These are phyloP conservation scores for Penicillium italicum DNA, from an alignment of 2,329 filamentous ascomycete genomes.

Conservation along the genomic window DNA sequence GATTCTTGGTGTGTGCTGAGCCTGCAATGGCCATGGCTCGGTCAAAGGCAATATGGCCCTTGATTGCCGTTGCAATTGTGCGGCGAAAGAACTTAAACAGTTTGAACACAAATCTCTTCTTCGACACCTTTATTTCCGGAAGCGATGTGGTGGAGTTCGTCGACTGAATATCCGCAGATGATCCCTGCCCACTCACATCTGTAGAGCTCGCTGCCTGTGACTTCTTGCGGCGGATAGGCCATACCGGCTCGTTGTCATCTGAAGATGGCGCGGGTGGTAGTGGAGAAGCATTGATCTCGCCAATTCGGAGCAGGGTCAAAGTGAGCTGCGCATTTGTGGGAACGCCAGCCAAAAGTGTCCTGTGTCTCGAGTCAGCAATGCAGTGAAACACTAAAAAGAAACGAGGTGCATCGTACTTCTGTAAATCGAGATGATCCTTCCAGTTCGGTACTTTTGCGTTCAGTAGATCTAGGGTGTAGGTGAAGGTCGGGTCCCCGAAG, in stretches of 20 bases:
- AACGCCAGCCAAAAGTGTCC: slow-evolving; percentile 71
- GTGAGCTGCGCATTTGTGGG: slow-evolving; percentile 84
- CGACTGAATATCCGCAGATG: neutral
- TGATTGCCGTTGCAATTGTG: slow-evolving; percentile 66
- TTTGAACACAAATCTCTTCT: slow-evolving; percentile 46
- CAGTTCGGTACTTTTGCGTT: slow-evolving; percentile 60
- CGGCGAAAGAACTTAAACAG: slow-evolving; percentile 64
- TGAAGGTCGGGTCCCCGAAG: slow-evolving; percentile 73
- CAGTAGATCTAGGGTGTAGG: slow-evolving; percentile 52
- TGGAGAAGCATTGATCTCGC: slow-evolving; percentile 76
- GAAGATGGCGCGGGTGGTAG: slow-evolving; percentile 60
- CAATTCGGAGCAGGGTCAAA: slow-evolving; percentile 74
- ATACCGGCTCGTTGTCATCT: slow-evolving; percentile 30
- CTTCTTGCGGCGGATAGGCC: slow-evolving; percentile 41
- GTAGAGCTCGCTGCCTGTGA: slow-evolving; percentile 50
- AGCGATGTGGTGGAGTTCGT: neutral
- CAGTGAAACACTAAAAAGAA: neutral
- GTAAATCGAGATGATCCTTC: slow-evolving; percentile 70
- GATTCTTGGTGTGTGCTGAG: slow-evolving; percentile 62
- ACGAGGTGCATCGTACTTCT: slow-evolving; percentile 47
- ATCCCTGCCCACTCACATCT: slow-evolving; percentile 47
- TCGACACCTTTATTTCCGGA: slow-evolving; percentile 14
- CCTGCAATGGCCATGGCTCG: slow-evolving; percentile 64
- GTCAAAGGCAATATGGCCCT: slow-evolving; percentile 69
- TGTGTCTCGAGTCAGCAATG: slow-evolving; percentile 16